Conservation (phyloP, 2,329 filamentous ascomycete species). For the Aspergillus ochraceus region DNA sequence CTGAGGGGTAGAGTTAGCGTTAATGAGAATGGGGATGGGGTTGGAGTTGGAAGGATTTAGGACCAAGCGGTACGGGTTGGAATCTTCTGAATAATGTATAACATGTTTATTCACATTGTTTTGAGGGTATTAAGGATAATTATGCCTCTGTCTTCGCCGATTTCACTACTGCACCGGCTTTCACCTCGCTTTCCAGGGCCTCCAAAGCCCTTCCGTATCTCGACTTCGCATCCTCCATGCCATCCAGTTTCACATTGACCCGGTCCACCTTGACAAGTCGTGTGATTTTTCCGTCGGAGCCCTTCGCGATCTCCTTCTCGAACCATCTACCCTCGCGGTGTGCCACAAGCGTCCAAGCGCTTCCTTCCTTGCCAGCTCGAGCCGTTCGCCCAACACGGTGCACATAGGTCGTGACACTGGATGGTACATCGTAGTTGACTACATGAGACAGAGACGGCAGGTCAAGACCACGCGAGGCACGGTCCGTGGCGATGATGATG, state of each 20-base stretch:
- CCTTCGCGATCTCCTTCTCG: constrained; percentile 73
- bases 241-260: constrained; percentile 31
- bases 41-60: too few species aligned
- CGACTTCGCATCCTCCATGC: constrained; percentile 28
- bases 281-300: constrained; percentile 33
- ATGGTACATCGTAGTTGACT: constrained; percentile 89
- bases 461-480: constrained; percentile 89
- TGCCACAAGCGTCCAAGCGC: constrained; percentile 83
- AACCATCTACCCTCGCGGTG: constrained; percentile 89
- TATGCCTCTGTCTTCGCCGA: not conserved
- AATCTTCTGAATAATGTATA: not conserved
- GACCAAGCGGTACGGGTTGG: too few species aligned
- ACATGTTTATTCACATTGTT: not conserved
- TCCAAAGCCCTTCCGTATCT: constrained; percentile 37
- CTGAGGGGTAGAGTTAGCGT: too few species aligned
- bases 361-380: constrained; percentile 71
- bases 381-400: constrained; percentile 92
- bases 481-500: constrained; percentile 85
- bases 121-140: not conserved
- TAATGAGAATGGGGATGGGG: not conserved
- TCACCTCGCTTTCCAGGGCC: constrained; percentile 40
- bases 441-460: constrained; percentile 77
- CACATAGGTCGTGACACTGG: constrained; percentile 78
- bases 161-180: constrained; percentile 1
- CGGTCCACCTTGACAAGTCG: constrained; percentile 29